Conservation (phyloP, 495 filamentous ascomycete species). For the Penicillium taxi region DNA sequence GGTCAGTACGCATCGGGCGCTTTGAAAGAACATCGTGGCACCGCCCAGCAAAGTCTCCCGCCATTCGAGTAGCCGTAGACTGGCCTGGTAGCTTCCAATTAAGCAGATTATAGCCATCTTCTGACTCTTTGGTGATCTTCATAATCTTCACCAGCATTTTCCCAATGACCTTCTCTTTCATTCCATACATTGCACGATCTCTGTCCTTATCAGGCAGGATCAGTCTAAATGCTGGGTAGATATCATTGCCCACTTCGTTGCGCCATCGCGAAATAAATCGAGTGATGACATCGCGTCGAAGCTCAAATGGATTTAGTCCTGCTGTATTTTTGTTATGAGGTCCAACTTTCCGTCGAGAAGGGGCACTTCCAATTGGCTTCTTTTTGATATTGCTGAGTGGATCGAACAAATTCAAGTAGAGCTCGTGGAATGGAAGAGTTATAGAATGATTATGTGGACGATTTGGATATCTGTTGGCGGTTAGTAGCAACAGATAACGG, state of each 20-base stretch:
- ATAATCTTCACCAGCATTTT: slow-evolving; percentile 83
- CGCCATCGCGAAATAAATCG: slow-evolving; percentile 87
- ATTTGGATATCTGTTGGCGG: slow-evolving; percentile 60
- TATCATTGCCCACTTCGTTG: slow-evolving; percentile 77
- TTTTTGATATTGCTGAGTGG: slow-evolving; percentile 79
- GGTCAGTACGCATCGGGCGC: slow-evolving; percentile 63
- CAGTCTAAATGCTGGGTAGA: slow-evolving; percentile 86
- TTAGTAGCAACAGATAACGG: slow-evolving; percentile 17
- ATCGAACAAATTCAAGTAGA: slow-evolving; percentile 74
- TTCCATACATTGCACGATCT: slow-evolving; percentile 85
- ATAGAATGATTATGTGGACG: slow-evolving; percentile 70
- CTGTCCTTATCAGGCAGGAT: slow-evolving; percentile 93
- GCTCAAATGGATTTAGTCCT: slow-evolving; percentile 68
- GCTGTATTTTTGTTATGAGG: slow-evolving; percentile 43
- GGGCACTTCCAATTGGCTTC: slow-evolving; percentile 41
- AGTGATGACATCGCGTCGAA: slow-evolving; percentile 77
- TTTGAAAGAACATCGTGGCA: slow-evolving; percentile 84
- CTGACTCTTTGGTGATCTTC: slow-evolving; percentile 86
- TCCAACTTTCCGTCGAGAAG: slow-evolving; percentile 45
- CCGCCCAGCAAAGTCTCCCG: slow-evolving; percentile 85
- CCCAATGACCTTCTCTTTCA: slow-evolving; percentile 88
- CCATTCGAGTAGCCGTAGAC: slow-evolving; percentile 50
- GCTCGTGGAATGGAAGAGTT: slow-evolving; percentile 76
- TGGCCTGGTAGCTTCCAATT: slow-evolving; percentile 91
- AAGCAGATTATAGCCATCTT: slow-evolving; percentile 74